Evolutionary conservation across 495 filamentous ascomycete species (phyloP), one percentile per base, ranked within the genome.

Genomic region (Sporormia fimetaria): DNA sequence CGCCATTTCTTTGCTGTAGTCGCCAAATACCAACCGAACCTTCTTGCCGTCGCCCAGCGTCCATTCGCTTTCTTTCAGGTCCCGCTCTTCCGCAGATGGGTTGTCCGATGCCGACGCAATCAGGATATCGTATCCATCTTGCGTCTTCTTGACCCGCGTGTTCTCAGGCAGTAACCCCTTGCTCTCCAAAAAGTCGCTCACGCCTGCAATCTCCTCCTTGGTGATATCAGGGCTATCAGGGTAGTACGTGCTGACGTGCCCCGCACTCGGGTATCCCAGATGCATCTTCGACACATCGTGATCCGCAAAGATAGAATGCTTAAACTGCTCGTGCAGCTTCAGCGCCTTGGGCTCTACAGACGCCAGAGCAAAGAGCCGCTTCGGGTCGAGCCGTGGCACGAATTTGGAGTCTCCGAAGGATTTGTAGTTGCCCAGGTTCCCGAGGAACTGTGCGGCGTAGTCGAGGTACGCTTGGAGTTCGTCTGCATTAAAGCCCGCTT

Each of bases 331-430:
- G 49, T 81, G 87, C 28, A 76, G 67, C 27, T 56, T 37, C 8
- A 45, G 18, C 21, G 44, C 42, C 25, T 67, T 67, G 6, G 70
- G 63, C 0, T 76, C 78, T 11, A 64, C 63, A 14, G 75, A 70
- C 15, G 82, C 78, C n/a, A 98, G 63, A 44, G 77, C 73, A 23
- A 76, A 70, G 40, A 98, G 70, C 21, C 71, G 70, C 12, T 75
- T 70, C 33, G 75, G 65, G 9, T 71, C 59, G 42, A 87, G 71
- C 28, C 87, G 71, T 6, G 90, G 90, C 38, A 98, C 76, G 60
- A 95, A 94, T 57, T 96, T 98, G 44, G 78, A 73, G 58, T 98
- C 90, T 23, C 90, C 90, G 51, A 95, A 94, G 21, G 81, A 81
- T 64, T 95, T 95, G 67, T 93, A 98, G 61, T 98, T 98, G 31